phyloP scores from a whole-genome alignment of 2,329 filamentous ascomycete genomes.

The Fusarium sp. region DNA sequence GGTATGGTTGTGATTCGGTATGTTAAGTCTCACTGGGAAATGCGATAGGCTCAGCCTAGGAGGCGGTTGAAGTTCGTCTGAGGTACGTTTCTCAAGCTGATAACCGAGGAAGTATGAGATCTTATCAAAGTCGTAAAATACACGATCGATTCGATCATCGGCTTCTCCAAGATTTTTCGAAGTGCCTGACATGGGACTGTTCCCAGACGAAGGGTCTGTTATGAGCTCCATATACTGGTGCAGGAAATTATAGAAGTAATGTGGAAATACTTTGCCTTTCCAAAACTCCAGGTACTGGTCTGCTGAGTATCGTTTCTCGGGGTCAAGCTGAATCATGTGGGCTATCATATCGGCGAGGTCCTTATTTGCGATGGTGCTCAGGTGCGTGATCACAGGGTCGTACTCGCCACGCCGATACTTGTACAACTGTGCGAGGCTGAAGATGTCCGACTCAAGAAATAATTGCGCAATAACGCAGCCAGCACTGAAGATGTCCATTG shows the following conservation, averaged over 20 bases:
- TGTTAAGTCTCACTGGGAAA: constrained; percentile 85
- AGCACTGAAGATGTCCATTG: constrained; percentile 98
- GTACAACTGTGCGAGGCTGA: constrained; percentile 95
- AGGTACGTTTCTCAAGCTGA: constrained; percentile 58
- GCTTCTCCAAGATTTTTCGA: constrained; percentile 80
- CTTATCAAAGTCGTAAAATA: constrained; percentile 96
- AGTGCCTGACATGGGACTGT: constrained; percentile 73
- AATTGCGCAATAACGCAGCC: constrained; percentile 97
- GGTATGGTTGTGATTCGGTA: constrained; percentile 83
- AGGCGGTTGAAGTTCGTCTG: constrained; percentile 39
- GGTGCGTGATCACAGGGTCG: constrained; percentile 81
- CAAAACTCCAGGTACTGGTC: constrained; percentile 95
- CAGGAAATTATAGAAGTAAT: constrained; percentile 97
- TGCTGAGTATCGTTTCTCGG: constrained; percentile 89
- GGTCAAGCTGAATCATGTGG: constrained; percentile 96
- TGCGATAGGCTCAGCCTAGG: constrained; percentile 65
- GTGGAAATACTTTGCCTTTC: constrained; percentile 90
- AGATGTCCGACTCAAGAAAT: constrained; percentile 95
- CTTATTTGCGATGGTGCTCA: constrained; percentile 87
- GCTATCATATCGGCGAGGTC: constrained; percentile 88
- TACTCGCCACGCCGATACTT: constrained; percentile 94
- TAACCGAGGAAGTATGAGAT: constrained; percentile 94
- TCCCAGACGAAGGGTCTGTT: constrained; percentile 87
- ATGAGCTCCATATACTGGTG: constrained; percentile 98
- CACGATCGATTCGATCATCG: constrained; percentile 91